Evolutionary conservation across 1,139 yeast genomes (phyloP).

Genomic region (Taphrina sp.): DNA sequence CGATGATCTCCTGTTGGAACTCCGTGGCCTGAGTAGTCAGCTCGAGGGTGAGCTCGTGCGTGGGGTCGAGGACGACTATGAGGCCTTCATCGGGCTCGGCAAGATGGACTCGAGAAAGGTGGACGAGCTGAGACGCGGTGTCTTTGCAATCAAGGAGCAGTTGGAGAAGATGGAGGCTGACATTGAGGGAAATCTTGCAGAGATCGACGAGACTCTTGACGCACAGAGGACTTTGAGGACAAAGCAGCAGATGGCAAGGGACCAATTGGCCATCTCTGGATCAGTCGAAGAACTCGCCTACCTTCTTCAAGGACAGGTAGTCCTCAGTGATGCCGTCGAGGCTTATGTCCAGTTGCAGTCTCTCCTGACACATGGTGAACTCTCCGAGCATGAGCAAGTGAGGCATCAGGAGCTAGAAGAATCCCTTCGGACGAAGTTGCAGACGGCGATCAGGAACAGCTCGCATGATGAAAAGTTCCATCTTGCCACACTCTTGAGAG

Average conservation of each 20-base stretch:
- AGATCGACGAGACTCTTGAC: conserved; percentile 1
- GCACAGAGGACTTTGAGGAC: conserved; percentile 1
- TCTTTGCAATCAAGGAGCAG: conserved; percentile 2
- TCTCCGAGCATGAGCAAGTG: conserved; percentile 4
- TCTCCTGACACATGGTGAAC: neutral
- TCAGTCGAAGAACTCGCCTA: conserved; percentile 6
- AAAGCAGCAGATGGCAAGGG: neutral
- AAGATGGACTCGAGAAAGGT: conserved; percentile 17
- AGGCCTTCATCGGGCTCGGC: conserved; percentile 20
- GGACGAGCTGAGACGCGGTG: conserved; percentile 11
- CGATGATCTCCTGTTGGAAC: conserved; percentile 19
- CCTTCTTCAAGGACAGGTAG: neutral
- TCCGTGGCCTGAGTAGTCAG: conserved; percentile 12
- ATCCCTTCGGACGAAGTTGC: neutral
- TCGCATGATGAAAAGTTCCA: neutral
- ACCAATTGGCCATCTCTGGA: neutral
- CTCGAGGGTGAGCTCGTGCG: conserved; percentile 16
- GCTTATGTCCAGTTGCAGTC: conserved; percentile 2
- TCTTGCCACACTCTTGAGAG: neutral
- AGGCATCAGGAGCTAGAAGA: neutral
- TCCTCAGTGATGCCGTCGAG: neutral
- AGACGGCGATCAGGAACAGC: neutral
- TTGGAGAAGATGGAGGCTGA: neutral
- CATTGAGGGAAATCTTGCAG: neutral
- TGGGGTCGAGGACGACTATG: conserved; percentile 29